Evolutionary conservation across 805 yeast species (phyloP), one percentile per base, ranked within the genome.

Genomic region (Yamadazyma olivae): DNA sequence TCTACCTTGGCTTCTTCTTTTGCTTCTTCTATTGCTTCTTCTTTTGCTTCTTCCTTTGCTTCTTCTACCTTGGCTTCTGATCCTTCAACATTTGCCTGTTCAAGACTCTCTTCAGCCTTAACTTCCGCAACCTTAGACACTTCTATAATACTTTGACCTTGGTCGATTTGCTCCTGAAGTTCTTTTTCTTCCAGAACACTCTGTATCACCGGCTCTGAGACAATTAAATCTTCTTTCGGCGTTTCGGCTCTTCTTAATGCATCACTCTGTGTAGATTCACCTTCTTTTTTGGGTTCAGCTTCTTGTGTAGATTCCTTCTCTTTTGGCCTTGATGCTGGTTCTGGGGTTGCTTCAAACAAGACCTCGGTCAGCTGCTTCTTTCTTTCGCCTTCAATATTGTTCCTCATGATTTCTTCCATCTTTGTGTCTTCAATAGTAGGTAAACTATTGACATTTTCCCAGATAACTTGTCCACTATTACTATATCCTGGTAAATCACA

Each of bases 401-500:
- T 52, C 40, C 64, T 57, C 77, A 72, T 72, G 1, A 59, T 49
- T 31, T 59, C 59, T 33, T 69, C 75, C 79, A 74, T 72, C 36
- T 54, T 54, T 1, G 58, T 45, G 38, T 74, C 80, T 40, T 74
- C 80, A 6, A 66, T 64, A 0, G 79, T 74, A 1, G 72, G 63
- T 27, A 77, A 54, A 3, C 72, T 58, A 48, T 77, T 76, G 6
- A 78, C 77, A 38, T 71, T 70, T 43, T 77, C 82, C 79, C 81
- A 77, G 19, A 79, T 65, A 1, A 75, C 74, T 36, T 75, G 81
- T 1, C 83, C 84, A 1, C 80, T 70, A 40, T 75, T 75, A 0
- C 79, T 79, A 41, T 77, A 76, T 0, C 84, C 85, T 5, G 75
- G 72, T 7, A 78, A 51, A 36, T 75, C 79, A 33, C 74, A 69